Evolutionary conservation across 805 yeast genomes (phyloP), one percentile per base, ranked within the genome.

Genomic region (Brettanomyces anomalus): DNA sequence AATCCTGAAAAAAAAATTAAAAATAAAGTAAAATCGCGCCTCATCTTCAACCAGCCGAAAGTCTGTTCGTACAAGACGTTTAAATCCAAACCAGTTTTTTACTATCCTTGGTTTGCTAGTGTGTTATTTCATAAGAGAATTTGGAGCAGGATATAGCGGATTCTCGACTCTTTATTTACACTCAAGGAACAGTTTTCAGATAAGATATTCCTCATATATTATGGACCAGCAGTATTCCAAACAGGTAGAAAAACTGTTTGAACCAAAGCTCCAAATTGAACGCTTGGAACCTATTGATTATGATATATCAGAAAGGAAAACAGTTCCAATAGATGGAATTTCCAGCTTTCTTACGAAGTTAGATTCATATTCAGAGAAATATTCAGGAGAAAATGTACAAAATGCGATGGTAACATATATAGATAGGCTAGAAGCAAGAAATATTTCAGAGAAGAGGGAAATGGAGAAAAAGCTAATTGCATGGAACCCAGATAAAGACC

Each of bases 401-500:
- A 16, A 13, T 13, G 20, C 37, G 21, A 36, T 15, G 18, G 39
- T 10, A 18, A 21, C 28, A 21, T 19, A n/a, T 20, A 11, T 21
- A 21, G 16, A 24, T 14, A 14, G 21, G 14, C 7, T 11, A 17
- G 28, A 36, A 36, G 49, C 56, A 2, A 33, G 17, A 17, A 49
- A 51, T 24, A 61, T 57, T 21, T 51, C 59, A 30, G 46, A 51
- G 15, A 54, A 51, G 57, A 56, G 36, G 42, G 53, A 39, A 55
- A 51, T 16, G 49, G 53, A 70, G 28, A 53, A 61, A 8, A 67
- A 62, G 17, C 48, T 65, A 13, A 44, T 53, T 3, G 46, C 56
- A 1, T 76, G 85, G 84, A 61, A 77, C 41, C 87, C 89, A 0
- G 56, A 60, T 3, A 52, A 57, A 1, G 89, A 82, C 52, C 72